Percentiles rank a stretch among this genome's conserved stretches.
phyloP scores from a whole-genome alignment of 2,329 filamentous ascomycete species.

The Coleophoma eucalyptorum region DNA sequence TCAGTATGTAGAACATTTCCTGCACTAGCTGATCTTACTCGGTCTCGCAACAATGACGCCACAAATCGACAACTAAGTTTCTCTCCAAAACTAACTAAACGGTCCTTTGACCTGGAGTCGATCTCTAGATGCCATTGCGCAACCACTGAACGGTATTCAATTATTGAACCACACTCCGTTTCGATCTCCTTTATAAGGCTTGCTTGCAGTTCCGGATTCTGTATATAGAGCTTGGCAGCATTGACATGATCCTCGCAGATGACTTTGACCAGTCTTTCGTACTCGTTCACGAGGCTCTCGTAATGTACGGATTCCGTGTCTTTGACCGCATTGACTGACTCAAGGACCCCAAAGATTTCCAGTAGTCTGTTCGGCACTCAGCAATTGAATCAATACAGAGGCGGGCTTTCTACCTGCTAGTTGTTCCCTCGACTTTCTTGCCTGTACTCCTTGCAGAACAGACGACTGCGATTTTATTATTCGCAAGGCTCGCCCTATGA shows the following conservation, averaged over 20 bases:
- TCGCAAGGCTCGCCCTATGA: constrained; percentile 53
- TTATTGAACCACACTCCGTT: constrained; percentile 74
- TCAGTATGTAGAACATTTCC: constrained; percentile 2
- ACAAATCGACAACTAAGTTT: constrained; percentile 93
- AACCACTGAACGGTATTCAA: constrained; percentile 66
- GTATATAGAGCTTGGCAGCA: constrained; percentile 63
- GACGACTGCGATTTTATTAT: constrained; percentile 81
- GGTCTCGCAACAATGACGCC: constrained; percentile 77
- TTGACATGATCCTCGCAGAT: constrained; percentile 79
- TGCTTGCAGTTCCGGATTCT: constrained; percentile 50
- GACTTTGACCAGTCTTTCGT: constrained; percentile 71
- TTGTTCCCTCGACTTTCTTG: constrained; percentile 92
- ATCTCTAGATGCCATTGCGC: constrained; percentile 70
- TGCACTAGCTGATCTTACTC: constrained; percentile 33
- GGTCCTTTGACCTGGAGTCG: constrained; percentile 74
- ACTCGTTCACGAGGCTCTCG: constrained; percentile 53
- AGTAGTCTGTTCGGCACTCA: constrained; percentile 35
- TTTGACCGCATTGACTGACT: constrained; percentile 47
- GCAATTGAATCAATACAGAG: neutral
- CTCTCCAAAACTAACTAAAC: constrained; percentile 92
- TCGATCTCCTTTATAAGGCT: constrained; percentile 65
- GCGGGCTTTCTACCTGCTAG: constrained; percentile 70
- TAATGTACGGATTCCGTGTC: constrained; percentile 49
- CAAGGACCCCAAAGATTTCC: constrained; percentile 55
- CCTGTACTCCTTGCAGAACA: constrained; percentile 94